Percentiles rank a stretch among this genome's conserved stretches.
phyloP scores from a whole-genome alignment of 1,284 basidiomycete genomes.

The Tilletia horrida region DNA sequence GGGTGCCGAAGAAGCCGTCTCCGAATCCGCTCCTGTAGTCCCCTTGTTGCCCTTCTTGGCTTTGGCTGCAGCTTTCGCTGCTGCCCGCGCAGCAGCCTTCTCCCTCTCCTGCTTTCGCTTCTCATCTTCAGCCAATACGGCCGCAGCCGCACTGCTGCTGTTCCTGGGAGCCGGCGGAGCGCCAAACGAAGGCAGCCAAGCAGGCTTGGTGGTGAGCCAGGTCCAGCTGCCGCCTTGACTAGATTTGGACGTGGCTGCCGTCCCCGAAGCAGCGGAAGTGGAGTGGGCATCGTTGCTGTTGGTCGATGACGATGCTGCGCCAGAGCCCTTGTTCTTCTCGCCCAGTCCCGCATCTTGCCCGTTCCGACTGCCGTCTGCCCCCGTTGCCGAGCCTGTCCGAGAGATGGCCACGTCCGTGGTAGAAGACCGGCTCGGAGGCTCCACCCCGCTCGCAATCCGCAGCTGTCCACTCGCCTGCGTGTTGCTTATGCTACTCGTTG shows the following conservation, averaged over 20 bases:
- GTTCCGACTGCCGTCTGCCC: background rate
- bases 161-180: slow-evolving; percentile 10
- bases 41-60: slow-evolving; percentile 2
- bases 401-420: background rate
- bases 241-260: background rate
- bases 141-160: slow-evolving; percentile 13
- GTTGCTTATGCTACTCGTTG: slow-evolving; percentile 12
- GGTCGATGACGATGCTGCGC: background rate
- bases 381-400: background rate
- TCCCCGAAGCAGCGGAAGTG: background rate
- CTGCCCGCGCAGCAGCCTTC: slow-evolving; percentile 16
- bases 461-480: slow-evolving; percentile 16
- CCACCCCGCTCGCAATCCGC: slow-evolving; percentile 11
- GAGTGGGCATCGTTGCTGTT: background rate
- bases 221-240: background rate
- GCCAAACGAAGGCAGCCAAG: background rate
- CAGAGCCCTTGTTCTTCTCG: background rate
- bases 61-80: background rate
- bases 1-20: background rate
- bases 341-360: background rate
- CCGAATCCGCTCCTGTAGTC: background rate
- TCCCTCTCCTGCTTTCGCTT: slow-evolving; percentile 7
- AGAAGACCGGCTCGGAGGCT: slow-evolving; percentile 6
- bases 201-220: background rate
- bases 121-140: slow-evolving; percentile 10